Percentiles rank a stretch among this genome's conserved stretches.
Conservation (phyloP, 345 rosid species). For the Eucalyptus regnans region DNA sequence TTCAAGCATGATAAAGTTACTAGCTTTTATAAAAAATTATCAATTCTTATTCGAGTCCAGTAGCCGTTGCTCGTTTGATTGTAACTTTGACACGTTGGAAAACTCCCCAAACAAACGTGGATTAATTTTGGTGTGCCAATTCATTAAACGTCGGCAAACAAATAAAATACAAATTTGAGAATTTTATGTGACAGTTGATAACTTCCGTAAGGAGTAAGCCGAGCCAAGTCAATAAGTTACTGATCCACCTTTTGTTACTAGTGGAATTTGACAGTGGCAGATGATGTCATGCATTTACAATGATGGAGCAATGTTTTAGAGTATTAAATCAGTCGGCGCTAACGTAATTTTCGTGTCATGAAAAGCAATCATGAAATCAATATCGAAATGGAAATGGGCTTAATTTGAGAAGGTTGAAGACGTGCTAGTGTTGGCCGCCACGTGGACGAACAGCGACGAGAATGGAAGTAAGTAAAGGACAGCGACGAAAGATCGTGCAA, state of each 20-base stretch:
- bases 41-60: neutral
- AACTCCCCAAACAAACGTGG: neutral
- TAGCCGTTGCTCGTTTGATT: neutral
- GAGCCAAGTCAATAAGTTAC: neutral
- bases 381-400: neutral
- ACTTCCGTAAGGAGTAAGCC: neutral
- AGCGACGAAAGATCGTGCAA: neutral
- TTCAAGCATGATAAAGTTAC: neutral
- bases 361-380: neutral
- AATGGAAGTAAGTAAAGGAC: neutral
- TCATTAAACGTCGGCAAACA: neutral
- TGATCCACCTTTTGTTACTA: neutral
- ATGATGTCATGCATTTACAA: neutral
- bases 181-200: neutral
- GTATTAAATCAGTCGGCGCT: neutral
- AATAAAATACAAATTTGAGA: neutral
- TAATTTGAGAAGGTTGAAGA: neutral
- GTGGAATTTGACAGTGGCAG: neutral
- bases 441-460: neutral
- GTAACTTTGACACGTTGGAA: neutral
- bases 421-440: fast-evolving
- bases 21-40: neutral
- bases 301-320: neutral
- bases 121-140: neutral
- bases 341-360: neutral